Conservation (phyloP, 371 early-diverging fungal genomes). For the Mortierella sp. region DNA sequence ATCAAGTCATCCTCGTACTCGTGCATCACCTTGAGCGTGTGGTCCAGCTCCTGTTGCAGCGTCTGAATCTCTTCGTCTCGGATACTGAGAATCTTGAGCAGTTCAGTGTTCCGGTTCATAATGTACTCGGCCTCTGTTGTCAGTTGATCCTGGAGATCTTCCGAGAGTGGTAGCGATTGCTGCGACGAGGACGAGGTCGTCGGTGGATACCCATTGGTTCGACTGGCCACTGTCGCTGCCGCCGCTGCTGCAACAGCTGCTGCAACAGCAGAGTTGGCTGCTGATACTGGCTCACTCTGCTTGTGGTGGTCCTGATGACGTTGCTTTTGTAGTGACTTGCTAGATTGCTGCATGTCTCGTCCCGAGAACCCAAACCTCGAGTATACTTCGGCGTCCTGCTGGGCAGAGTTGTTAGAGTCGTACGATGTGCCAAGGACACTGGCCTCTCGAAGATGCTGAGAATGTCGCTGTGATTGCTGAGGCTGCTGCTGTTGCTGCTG, state of each 20-base stretch:
- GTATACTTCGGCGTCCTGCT: slow-evolving; percentile 18
- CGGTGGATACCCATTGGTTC: slow-evolving; percentile 13
- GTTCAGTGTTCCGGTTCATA: slow-evolving; percentile 49
- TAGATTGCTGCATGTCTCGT: slow-evolving; percentile 14
- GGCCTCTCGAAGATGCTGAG: slow-evolving; percentile 24
- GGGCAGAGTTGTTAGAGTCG: slow-evolving; percentile 35
- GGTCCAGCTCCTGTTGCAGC: slow-evolving; percentile 50
- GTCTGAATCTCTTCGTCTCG: slow-evolving; percentile 53
- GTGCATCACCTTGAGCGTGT: slow-evolving; percentile 52
- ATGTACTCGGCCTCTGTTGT: slow-evolving; percentile 51
- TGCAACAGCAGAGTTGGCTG: no score
- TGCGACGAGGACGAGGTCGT: slow-evolving; percentile 25
- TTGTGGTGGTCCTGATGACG: slow-evolving; percentile 11
- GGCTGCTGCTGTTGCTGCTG: not conserved
- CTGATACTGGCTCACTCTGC: slow-evolving; percentile 12
- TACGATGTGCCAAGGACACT: slow-evolving; percentile 47
- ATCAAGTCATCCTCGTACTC: slow-evolving; percentile 54
- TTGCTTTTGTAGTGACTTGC: slow-evolving; percentile 19
- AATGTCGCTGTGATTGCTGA: no score
- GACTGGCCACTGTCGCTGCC: no score
- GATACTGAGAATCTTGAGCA: slow-evolving; percentile 44
- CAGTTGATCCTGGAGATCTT: slow-evolving; percentile 48
- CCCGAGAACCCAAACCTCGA: slow-evolving; percentile 28
- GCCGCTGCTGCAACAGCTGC: slow-evolving; percentile 6
- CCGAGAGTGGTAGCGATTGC: slow-evolving; percentile 32